These are phyloP conservation scores for Boletales sp. DNA, from an alignment of 768 basidiomycete genomes.

Conservation along the genomic window DNA sequence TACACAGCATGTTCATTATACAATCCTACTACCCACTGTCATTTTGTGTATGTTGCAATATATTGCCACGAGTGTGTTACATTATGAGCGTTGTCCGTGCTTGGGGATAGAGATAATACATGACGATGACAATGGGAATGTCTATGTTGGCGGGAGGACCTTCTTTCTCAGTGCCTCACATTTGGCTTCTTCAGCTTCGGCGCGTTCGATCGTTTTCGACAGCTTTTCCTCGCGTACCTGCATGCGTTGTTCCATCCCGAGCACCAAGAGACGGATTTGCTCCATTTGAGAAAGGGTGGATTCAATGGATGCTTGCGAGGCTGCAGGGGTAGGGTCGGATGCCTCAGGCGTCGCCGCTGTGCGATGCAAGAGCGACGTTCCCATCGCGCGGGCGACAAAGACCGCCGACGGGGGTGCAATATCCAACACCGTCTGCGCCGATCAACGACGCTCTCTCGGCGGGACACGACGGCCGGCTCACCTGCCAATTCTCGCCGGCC, in stretches of 20 bases:
- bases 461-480: constrained; percentile 33
- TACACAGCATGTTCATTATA: constrained; percentile 20
- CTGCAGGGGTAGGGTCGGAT: constrained; percentile 8
- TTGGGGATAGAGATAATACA: constrained; percentile 21
- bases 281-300: constrained; percentile 60
- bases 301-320: constrained; percentile 30
- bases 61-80: constrained; percentile 22
- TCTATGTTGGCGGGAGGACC: constrained; percentile 19
- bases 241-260: constrained; percentile 75
- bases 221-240: constrained; percentile 61
- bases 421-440: constrained; percentile 30
- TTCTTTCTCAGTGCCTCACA: constrained; percentile 50
- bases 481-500: constrained; percentile 84
- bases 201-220: constrained; percentile 53
- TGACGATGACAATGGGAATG: constrained; percentile 12
- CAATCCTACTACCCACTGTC: constrained; percentile 25
- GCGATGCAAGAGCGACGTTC: constrained; percentile 26
- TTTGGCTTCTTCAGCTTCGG: constrained; percentile 53
- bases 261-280: constrained; percentile 60
- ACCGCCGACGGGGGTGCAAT: constrained; percentile 33
- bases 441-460: neutral
- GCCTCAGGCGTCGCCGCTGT: constrained; percentile 19
- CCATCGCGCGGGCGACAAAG: constrained; percentile 25
- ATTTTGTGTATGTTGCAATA: constrained; percentile 27
- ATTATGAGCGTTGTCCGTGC: constrained; percentile 1